These are phyloP conservation scores for Bremia lactucae DNA, from an alignment of 352 stramenopile genomes.

Conservation along the genomic window DNA sequence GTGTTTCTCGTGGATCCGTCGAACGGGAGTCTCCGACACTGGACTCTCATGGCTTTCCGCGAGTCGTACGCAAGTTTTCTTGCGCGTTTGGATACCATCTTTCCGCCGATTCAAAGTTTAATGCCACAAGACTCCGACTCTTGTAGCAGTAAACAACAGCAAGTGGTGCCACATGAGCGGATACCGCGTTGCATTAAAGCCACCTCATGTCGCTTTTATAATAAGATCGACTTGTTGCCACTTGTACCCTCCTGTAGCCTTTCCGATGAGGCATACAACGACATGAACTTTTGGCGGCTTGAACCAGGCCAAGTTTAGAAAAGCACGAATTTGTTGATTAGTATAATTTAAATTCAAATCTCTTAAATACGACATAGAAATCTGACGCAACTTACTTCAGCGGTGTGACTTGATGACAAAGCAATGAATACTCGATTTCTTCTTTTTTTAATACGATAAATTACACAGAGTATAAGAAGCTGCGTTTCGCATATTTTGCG, in stretches of 20 bases:
- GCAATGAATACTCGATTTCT: too few species aligned
- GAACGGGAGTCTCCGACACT: constrained; percentile 45
- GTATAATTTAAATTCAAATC: constrained; percentile 3
- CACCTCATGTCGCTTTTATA: constrained; percentile 2
- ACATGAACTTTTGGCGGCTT: constrained; percentile 81
- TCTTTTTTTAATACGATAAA: too few species aligned
- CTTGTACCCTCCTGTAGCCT: constrained; percentile 41
- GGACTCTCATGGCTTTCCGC: constrained; percentile 47
- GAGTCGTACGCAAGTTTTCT: constrained; percentile 60
- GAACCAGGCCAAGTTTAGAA: constrained; percentile 28
- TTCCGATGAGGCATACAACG: constrained; percentile 77
- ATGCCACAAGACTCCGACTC: constrained; percentile 7
- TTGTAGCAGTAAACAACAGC: neutral
- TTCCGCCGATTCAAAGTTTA: constrained; percentile 52
- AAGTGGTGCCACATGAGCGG: constrained; percentile 5
- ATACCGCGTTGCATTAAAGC: constrained; percentile 6
- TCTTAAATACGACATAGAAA: too few species aligned
- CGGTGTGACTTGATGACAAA: too few species aligned
- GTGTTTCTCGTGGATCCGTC: constrained; percentile 56
- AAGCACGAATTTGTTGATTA: constrained; percentile 12
- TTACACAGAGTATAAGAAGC: too few species aligned
- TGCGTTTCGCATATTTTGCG: too few species aligned
- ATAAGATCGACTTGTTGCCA: constrained; percentile 36
- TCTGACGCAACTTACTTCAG: too few species aligned
- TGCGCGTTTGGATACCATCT: constrained; percentile 59